Base-by-base conservation (phyloP, 805 yeast genomes). In the Candida nemodendra region DNA sequence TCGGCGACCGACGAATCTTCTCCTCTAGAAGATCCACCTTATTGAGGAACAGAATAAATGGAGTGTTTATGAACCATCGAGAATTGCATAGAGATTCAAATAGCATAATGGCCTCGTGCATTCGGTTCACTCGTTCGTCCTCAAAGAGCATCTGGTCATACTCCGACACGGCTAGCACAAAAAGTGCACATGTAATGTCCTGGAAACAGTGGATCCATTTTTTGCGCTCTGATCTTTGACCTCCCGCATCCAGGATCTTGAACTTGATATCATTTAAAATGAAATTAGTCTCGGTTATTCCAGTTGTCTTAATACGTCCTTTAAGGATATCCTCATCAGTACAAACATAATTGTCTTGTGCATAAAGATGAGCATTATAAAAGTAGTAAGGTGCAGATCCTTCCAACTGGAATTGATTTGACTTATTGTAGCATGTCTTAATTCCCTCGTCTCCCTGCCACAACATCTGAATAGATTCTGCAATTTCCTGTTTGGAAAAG, bases 161-260 rank as follows among this genome's bases (percentile, higher is more conserved):
- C 65, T 93, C 99, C 32, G 88, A 79, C 18, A 88, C 80, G 0
- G 97, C 96, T 14, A 85, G 74, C 6, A 91, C 96, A 61, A 88
- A 93, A 26, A 91, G 61, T 0, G 95, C 83, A 3, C 95, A 85
- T 0, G 95, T 84, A 34, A 91, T 85, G 45, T 84, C 87, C 54
- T 90, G 93, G 62, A 90, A 90, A 56, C 95, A 87, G 56, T 89
- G 96, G 45, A 90, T 85, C 97, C 97, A 90, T 59, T 90, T 90
- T 51, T 83, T 79, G 44, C 97, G 72, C 59, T 90, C 97, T 15
- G 87, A 78, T 44, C 96, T 67, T 64, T 90, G 97, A 2, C 99
- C 99, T 36, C 99, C 99, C 4, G 96, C 98, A 69, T 93, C 99
- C 30, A 89, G 66, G 28, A 93, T 86, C 53, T 79, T 80, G 58